Conservation (phyloP, 495 filamentous ascomycete species). For the Alectoria sarmentosa region DNA sequence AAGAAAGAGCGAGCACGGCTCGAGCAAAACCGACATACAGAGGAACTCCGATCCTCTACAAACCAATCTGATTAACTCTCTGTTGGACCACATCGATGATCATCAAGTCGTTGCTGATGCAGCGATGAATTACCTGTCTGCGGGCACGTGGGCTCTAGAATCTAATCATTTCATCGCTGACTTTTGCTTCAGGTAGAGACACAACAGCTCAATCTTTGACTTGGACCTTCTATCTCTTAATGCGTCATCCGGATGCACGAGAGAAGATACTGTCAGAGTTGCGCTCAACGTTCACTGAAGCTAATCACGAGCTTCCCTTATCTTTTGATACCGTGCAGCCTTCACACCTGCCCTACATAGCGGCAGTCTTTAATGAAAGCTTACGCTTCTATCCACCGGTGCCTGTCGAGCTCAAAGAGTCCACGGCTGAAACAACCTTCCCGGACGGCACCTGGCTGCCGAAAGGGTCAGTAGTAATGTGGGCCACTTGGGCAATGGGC, state of each 20-base stretch:
- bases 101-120: conserved; percentile 47
- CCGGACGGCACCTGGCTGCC: conserved; percentile 54
- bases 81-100: conserved; percentile 46
- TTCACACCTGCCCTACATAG: conserved; percentile 42
- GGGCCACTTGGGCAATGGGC: conserved; percentile 57
- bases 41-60: conserved; percentile 31
- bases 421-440: conserved; percentile 40
- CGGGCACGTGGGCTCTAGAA: conserved; percentile 27
- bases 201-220: conserved; percentile 55
- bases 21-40: neutral
- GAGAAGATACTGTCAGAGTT: conserved; percentile 40
- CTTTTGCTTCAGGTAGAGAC: conserved; percentile 39
- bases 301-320: conserved; percentile 9
- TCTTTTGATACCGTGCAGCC: conserved; percentile 36
- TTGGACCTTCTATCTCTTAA: conserved; percentile 52
- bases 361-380: conserved; percentile 50
- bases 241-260: conserved; percentile 37
- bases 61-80: conserved; percentile 45
- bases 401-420: conserved; percentile 55
- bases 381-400: conserved; percentile 53
- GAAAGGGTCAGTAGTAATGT: conserved; percentile 43
- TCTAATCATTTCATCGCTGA: conserved; percentile 14
- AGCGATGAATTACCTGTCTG: conserved; percentile 54
- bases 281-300: conserved; percentile 2
- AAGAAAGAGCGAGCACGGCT: conserved; percentile 15